These are phyloP conservation scores for Chalciporus sp. DNA, from an alignment of 1,284 basidiomycete genomes.

Conservation along the genomic window DNA sequence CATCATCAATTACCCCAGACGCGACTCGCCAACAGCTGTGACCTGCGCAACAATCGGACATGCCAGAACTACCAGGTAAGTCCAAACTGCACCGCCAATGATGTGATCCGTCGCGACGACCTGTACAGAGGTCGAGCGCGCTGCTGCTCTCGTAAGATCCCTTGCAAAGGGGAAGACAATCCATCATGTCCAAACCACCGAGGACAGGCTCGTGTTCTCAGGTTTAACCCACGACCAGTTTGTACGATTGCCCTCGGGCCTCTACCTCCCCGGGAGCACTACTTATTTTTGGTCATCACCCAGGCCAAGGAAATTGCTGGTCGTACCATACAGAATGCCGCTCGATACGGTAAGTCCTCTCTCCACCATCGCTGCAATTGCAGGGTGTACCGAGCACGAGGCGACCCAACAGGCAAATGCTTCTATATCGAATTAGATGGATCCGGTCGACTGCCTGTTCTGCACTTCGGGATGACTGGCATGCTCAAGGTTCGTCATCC, in stretches of 20 bases:
- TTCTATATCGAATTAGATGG: slow-evolving; percentile 76
- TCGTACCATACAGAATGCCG: slow-evolving; percentile 59
- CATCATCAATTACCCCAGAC: no score
- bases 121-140: slow-evolving; percentile 70
- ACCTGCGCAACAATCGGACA: slow-evolving; percentile 21
- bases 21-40: no score
- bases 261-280: background rate
- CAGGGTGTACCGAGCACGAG: background rate
- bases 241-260: slow-evolving; percentile 52
- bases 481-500: slow-evolving; percentile 62
- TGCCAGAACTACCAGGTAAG: slow-evolving; percentile 70
- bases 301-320: slow-evolving; percentile 64
- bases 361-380: background rate
- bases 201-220: slow-evolving; percentile 74
- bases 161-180: slow-evolving; percentile 62
- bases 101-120: background rate
- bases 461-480: slow-evolving; percentile 87
- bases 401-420: slow-evolving; percentile 61
- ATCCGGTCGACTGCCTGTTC: slow-evolving; percentile 62
- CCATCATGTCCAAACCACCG: slow-evolving; percentile 55
- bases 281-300: slow-evolving; percentile 3
- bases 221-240: slow-evolving; percentile 64
- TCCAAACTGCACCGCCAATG: background rate
- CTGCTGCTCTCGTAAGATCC: slow-evolving; percentile 59
- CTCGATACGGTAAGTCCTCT: slow-evolving; percentile 56